Base-by-base conservation (phyloP, 306 rosid species). In the Lathyrus sativus region DNA sequence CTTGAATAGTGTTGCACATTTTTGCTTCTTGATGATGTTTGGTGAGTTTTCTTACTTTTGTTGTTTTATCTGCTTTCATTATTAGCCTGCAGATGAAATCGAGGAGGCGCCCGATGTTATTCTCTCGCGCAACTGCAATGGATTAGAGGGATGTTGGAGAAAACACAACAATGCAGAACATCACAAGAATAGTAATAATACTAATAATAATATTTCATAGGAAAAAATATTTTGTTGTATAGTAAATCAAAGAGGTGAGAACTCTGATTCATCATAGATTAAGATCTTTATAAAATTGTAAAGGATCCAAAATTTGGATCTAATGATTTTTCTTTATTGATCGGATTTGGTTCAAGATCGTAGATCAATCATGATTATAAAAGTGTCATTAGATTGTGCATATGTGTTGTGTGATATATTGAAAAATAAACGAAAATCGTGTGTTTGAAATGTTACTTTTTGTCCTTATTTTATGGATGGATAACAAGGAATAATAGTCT, bases 51-150 rank as follows among this genome's bases (percentile, higher is more conserved):
- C 46, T 75, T 3, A 62, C 55, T 6, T 77, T 24, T 54, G 33
- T 22, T 3, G 41, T 13, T 9, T 56, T 13, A 6, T 7, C 1
- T 28, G 62, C 18, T 56, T 56, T 73, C 71, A 64, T 79, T 28
- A 65, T 58, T 72, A 85, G 96, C 87, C 93, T 54, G 89, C 86
- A 51, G 87, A 83, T 65, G 86, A 79, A 15, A 83, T 85, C 12
- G 96, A 89, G 55, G 84, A 74, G 76, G 91, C 75, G 38, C 93
- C 89, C 9, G 84, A 87, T 78, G 75, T 83, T 59, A 43, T 77
- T 70, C 55, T 80, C 51, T 46, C 81, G 24, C 71, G 53, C 17
- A 75, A 78, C 43, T 66, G 72, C 62, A 80, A 75, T 59, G 74
- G 43, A 70, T 75, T 59, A 66, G 54, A 72, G 81, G 71, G 45